Conservation (phyloP, 306 rosid genomes). For the Acacia confusa region DNA sequence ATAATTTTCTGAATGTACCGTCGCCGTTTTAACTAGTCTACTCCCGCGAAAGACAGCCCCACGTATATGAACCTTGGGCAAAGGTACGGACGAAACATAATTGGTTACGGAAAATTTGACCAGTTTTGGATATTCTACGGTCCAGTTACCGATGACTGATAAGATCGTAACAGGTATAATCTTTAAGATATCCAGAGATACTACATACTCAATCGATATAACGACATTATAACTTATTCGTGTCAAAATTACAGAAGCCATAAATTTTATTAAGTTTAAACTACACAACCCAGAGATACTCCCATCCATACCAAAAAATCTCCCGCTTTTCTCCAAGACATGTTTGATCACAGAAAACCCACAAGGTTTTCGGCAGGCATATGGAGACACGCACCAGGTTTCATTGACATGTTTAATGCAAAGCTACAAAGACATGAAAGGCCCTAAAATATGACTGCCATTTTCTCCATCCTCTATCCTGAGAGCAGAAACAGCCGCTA, state of each 20-base stretch:
- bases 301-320: constrained; percentile 36
- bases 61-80: background rate
- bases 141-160: background rate
- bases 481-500: background rate
- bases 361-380: background rate
- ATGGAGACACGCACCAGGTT: constrained; percentile 34
- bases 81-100: background rate
- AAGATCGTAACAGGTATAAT: background rate
- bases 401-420: constrained; percentile 24
- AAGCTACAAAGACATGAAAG: constrained; percentile 29
- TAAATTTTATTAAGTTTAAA: constrained; percentile 36
- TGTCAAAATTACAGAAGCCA: constrained; percentile 28
- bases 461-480: constrained; percentile 23
- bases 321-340: constrained; percentile 39
- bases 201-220: background rate
- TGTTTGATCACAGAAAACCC: constrained; percentile 1
- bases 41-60: background rate
- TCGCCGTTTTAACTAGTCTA: background rate
- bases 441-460: constrained; percentile 26
- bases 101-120: background rate
- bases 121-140: background rate
- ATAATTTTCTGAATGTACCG: background rate
- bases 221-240: constrained; percentile 15
- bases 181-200: too few relatives aligned
- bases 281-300: constrained; percentile 21